A percentile compares a stretch with the other conserved stretches of the same genome.
phyloP scores from a whole-genome alignment of 345 rosid species.

The Syzygium jambos region DNA sequence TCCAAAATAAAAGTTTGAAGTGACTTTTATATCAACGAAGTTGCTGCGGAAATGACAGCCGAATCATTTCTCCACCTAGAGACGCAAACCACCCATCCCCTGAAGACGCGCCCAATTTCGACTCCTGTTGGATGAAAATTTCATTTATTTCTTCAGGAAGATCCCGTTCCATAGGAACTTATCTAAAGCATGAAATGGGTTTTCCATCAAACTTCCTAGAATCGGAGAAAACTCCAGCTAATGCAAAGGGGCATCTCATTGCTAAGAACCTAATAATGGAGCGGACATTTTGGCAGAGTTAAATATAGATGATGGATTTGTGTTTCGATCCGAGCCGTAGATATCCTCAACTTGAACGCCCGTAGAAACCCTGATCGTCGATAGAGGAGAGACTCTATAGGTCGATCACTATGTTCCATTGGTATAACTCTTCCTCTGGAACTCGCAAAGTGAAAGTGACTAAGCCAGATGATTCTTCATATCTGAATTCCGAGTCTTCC shows the following conservation, averaged over 20 bases:
- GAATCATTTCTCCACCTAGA: background rate
- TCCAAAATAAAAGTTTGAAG: background rate
- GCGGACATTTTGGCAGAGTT: background rate
- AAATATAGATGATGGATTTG: background rate
- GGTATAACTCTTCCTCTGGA: conserved; percentile 37
- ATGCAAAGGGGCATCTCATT: background rate
- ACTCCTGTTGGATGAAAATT: background rate
- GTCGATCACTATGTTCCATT: conserved; percentile 36
- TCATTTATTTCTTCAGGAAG: background rate
- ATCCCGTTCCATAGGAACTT: background rate
- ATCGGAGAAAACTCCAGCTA: background rate
- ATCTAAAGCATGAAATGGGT: background rate
- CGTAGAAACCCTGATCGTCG: background rate
- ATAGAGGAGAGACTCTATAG: background rate
- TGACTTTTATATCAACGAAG: background rate
- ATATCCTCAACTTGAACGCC: background rate
- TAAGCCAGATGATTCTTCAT: conserved; percentile 28
- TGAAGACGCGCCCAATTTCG: background rate
- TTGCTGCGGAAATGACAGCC: background rate
- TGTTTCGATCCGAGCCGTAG: background rate
- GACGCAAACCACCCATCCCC: background rate
- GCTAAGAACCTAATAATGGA: background rate
- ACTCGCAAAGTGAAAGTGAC: conserved; percentile 27
- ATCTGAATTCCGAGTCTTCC: conserved; percentile 24
- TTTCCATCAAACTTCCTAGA: background rate